phyloP scores from a whole-genome alignment of 768 basidiomycete genomes.

The Rhodosporidiobolus sp. region DNA sequence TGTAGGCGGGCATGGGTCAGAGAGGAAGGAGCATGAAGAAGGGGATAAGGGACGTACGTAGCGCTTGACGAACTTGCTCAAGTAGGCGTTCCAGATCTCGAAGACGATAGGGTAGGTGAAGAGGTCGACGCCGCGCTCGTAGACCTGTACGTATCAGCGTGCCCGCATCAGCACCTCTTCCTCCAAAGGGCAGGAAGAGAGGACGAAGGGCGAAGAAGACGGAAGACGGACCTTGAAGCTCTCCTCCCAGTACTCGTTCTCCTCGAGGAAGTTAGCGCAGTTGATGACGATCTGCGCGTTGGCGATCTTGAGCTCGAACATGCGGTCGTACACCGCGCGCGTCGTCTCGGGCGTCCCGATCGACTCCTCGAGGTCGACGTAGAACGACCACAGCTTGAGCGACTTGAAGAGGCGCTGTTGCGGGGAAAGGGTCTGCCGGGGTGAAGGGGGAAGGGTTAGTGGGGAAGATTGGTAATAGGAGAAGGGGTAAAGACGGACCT shows the following conservation, averaged over 20 bases:
- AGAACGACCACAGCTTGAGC: slow-evolving; percentile 97
- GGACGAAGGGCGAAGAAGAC: background rate
- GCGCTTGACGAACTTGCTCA: slow-evolving; percentile 93
- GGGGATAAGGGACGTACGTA: slow-evolving; percentile 61
- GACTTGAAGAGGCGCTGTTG: slow-evolving; percentile 95
- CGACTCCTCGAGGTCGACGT: slow-evolving; percentile 94
- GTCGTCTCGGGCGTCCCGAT: slow-evolving; percentile 89
- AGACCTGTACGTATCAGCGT: slow-evolving; percentile 61
- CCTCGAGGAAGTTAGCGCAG: slow-evolving; percentile 93
- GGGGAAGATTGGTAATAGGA: background rate
- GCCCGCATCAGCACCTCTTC: background rate
- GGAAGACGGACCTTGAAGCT: slow-evolving; percentile 74
- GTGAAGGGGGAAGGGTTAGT: background rate
- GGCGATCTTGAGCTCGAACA: slow-evolving; percentile 91
- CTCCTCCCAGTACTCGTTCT: slow-evolving; percentile 97
- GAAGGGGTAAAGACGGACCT: slow-evolving; percentile 58
- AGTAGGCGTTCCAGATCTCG: slow-evolving; percentile 98
- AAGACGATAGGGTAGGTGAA: slow-evolving; percentile 98
- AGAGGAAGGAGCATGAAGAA: background rate
- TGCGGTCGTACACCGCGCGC: slow-evolving; percentile 92
- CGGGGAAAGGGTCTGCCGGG: slow-evolving; percentile 66
- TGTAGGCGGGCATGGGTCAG: background rate
- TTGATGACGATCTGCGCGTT: slow-evolving; percentile 98
- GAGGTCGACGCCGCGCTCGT: slow-evolving; percentile 92
- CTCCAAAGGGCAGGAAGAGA: background rate